Conservation (phyloP, 1,139 yeast genomes). For the Scheffersomyces segobiensis region DNA sequence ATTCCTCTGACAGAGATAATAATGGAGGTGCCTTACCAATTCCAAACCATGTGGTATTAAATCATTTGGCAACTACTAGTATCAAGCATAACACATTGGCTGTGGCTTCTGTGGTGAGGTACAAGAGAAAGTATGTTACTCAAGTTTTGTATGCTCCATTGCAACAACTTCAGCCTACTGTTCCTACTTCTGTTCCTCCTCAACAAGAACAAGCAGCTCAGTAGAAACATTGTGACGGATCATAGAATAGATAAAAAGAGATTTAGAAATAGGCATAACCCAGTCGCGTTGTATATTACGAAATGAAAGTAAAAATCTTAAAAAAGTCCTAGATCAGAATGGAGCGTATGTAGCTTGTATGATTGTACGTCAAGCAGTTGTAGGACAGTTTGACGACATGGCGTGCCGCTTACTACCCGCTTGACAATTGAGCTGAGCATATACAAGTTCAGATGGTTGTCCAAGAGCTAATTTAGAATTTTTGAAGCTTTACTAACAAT, state of each 20-base stretch:
- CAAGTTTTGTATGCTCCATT: constrained; percentile 52
- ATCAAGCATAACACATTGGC: constrained; percentile 51
- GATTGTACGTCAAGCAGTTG: too few species aligned
- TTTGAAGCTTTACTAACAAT: not conserved
- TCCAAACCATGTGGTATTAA: constrained; percentile 50
- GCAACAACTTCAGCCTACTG: constrained; percentile 22
- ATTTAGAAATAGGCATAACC: not conserved
- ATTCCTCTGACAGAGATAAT: constrained; percentile 47
- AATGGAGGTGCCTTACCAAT: constrained; percentile 52
- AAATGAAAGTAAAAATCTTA: not conserved
- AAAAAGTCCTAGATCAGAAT: not conserved
- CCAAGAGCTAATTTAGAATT: not conserved
- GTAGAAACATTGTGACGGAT: not conserved
- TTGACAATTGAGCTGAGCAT: too few species aligned
- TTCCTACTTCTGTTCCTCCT: not conserved
- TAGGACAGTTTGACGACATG: too few species aligned
- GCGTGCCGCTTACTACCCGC: too few species aligned
- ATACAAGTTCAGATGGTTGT: too few species aligned
- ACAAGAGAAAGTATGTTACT: constrained; percentile 49
- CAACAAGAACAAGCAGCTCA: not conserved
- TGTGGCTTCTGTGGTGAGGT: constrained; percentile 49
- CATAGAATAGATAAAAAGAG: not conserved
- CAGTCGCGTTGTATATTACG: not conserved
- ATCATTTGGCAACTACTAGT: constrained; percentile 51
- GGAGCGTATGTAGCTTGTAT: not conserved